Evolutionary conservation across 345 rosid species (phyloP), one percentile per base, ranked within the genome.

Genomic region (Mallotus nudiflorus): DNA sequence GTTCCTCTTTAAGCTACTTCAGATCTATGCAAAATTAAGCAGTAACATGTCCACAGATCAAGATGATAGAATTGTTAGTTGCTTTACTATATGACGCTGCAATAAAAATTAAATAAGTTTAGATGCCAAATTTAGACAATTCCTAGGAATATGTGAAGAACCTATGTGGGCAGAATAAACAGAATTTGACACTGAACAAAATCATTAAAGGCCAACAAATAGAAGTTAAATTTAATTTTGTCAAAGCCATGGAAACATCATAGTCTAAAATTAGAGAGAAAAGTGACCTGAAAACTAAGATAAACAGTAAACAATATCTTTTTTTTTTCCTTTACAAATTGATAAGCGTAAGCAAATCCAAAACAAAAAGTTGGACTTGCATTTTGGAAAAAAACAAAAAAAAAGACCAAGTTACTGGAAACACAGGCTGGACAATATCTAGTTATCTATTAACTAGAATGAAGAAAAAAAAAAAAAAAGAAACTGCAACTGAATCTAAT

Each of bases 51-150:
- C 46, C 37, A 6, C 48, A 49, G n/a, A 53, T 7, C n/a, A 22
- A 59, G 33, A 53, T n/a, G 56, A 48, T 14, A 22, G 53, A 24
- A 51, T n/a, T 69, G 54, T 29, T 24, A 39, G 61, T 56, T 60
- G 57, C 66, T 48, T 54, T 37, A 50, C 31, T n/a, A 9, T 52
- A 12, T 45, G 11, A 54, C 19, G 29, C 44, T 20, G 31, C 25
- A 5, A 27, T 25, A 15, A 29, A 44, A 63, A 65, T 42, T 33
- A 77, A 65, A 62, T 2, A 46, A 24, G 62, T 5, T 44, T 20
- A 28, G 52, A 35, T 52, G 29, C 65, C 68, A 59, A 64, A 75
- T n/a, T 28, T 12, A 29, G 65, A 76, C 18, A 62, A 64, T 52
- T 53, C 60, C 68, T n/a, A n/a, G n/a, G n/a, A n/a, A n/a, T n/a